phyloP scores from a whole-genome alignment of 164 flowering plant species.

The Liquidambar formosana region DNA sequence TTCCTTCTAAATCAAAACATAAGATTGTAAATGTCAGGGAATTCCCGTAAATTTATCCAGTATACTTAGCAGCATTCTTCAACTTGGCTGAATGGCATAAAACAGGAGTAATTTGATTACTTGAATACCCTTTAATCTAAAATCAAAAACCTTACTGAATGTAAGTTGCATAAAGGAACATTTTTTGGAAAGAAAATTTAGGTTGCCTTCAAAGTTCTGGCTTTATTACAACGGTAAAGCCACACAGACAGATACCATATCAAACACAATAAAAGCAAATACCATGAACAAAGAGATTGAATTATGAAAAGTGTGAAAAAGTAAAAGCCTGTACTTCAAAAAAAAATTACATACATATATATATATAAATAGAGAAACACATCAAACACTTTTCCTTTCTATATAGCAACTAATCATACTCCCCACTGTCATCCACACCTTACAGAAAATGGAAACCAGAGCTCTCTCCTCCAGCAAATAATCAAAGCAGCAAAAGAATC shows the following conservation, averaged over 20 bases:
- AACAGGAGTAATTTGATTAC: no score
- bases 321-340: constrained; percentile 8
- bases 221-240: no score
- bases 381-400: constrained; percentile 15
- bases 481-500: constrained; percentile 13
- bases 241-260: neutral
- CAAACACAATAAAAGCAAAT: neutral
- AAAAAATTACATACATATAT: constrained; percentile 3
- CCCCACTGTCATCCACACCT: neutral
- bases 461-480: constrained; percentile 18
- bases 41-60: no score
- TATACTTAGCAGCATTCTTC: no score
- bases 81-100: no score
- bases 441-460: constrained; percentile 12
- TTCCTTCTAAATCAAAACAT: no score
- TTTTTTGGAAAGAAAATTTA: neutral
- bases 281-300: neutral
- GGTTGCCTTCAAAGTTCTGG: neutral
- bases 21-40: no score
- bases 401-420: neutral
- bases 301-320: neutral
- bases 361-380: neutral
- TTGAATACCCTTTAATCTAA: no score
- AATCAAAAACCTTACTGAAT: no score
- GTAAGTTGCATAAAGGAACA: neutral